Conservation (phyloP, 768 basidiomycete species). For the Pleurotus eryngii region DNA sequence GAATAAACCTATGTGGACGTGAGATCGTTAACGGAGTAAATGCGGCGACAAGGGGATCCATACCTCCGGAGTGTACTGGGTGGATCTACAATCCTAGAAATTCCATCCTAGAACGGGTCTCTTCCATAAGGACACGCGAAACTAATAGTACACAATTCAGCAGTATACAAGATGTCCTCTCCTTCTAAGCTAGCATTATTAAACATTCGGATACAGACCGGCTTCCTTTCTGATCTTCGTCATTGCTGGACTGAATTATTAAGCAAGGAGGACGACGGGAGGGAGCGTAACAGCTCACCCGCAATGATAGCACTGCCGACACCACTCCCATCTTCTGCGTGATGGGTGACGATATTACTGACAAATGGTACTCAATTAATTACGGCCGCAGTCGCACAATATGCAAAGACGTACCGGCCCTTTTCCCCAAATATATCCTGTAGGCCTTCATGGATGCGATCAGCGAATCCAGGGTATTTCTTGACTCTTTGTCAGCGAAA, state of each 20-base stretch:
- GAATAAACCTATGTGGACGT: too few species aligned
- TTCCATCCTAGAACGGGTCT: background rate
- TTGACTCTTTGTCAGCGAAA: constrained; percentile 27
- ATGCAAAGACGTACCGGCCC: constrained; percentile 61
- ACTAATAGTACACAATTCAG: background rate
- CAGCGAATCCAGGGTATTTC: constrained; percentile 98
- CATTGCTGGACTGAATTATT: constrained; percentile 59
- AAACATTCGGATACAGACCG: constrained; percentile 53
- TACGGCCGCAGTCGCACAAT: background rate
- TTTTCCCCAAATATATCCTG: constrained; percentile 96
- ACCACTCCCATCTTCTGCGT: constrained; percentile 90
- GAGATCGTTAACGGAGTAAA: too few species aligned
- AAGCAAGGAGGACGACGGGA: background rate
- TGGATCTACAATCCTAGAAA: too few species aligned
- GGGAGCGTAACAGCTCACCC: constrained; percentile 22
- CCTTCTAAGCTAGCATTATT: constrained; percentile 12
- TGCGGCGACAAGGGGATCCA: too few species aligned
- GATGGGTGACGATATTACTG: constrained; percentile 73
- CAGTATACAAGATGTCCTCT: background rate
- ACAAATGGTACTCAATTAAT: background rate
- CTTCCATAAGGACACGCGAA: too few species aligned
- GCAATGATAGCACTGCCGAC: constrained; percentile 98
- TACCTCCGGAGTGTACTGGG: too few species aligned
- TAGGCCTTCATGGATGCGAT: constrained; percentile 89
- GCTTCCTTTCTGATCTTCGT: constrained; percentile 77